phyloP scores from a whole-genome alignment of 2,329 filamentous ascomycete genomes.

The Epichloe elymi region DNA sequence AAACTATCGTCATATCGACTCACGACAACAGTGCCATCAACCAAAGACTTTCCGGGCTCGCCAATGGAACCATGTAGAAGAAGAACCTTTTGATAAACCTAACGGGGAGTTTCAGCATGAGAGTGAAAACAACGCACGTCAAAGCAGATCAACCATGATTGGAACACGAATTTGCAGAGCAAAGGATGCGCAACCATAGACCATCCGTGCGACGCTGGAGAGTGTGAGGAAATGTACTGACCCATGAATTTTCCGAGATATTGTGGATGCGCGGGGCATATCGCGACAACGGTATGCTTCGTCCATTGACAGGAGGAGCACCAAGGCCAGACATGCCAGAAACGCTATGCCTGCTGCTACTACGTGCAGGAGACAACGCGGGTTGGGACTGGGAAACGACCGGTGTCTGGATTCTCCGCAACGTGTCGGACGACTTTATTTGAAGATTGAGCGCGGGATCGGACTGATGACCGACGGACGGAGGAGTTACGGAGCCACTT shows the following conservation, averaged over 20 bases:
- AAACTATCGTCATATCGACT: constrained; percentile 76
- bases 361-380: constrained; percentile 22
- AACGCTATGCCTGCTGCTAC: constrained; percentile 48
- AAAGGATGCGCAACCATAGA: not conserved
- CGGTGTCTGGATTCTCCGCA: constrained; percentile 7
- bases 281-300: constrained; percentile 53
- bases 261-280: constrained; percentile 74
- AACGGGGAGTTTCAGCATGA: constrained; percentile 12
- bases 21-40: constrained; percentile 71
- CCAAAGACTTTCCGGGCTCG: constrained; percentile 49
- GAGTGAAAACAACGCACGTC: not conserved
- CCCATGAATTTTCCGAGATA: constrained; percentile 72
- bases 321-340: constrained; percentile 50
- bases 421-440: constrained; percentile 30
- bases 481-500: constrained; percentile 61
- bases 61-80: constrained; percentile 72
- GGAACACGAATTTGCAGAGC: not conserved
- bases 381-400: constrained; percentile 21
- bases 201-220: not conserved
- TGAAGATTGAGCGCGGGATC: constrained; percentile 52
- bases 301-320: constrained; percentile 39
- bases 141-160: not conserved
- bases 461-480: constrained; percentile 55
- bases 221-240: constrained; percentile 30
- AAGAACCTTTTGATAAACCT: constrained; percentile 88